phyloP scores from a whole-genome alignment of 2,329 filamentous ascomycete genomes.

The Dryadomyces quercus-mongolicae region DNA sequence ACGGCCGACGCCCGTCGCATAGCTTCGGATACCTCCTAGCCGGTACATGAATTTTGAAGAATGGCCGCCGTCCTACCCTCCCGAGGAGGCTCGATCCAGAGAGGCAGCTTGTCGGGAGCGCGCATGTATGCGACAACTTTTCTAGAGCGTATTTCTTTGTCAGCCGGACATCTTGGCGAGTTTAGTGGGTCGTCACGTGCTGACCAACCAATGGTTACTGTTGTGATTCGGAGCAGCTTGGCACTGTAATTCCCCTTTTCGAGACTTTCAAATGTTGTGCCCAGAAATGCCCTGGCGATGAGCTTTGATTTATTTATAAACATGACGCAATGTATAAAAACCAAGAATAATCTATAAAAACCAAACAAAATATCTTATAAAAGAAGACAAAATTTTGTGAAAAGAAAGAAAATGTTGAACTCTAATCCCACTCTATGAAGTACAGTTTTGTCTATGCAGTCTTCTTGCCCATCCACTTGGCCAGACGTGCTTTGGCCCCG shows the following conservation, averaged over 20 bases:
- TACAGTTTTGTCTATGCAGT: background rate
- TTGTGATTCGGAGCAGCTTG: too few species aligned
- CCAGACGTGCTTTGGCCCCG: background rate
- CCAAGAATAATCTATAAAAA: too few species aligned
- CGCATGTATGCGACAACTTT: background rate
- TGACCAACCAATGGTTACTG: too few species aligned
- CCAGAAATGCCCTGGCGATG: too few species aligned
- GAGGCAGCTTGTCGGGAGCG: background rate
- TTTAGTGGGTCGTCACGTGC: too few species aligned
- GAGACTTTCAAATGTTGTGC: too few species aligned
- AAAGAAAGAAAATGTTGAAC: background rate
- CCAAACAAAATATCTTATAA: background rate
- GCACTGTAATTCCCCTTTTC: too few species aligned
- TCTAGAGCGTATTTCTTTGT: background rate
- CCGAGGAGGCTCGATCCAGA: background rate
- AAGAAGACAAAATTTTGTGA: background rate
- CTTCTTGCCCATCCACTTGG: background rate
- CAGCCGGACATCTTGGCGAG: too few species aligned
- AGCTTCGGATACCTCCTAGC: constrained; percentile 11
- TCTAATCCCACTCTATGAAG: background rate
- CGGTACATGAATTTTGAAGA: background rate
- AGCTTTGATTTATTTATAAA: too few species aligned
- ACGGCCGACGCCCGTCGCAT: constrained; percentile 23
- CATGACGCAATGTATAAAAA: too few species aligned
- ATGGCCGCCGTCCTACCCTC: background rate